These are phyloP conservation scores for Lactifluus volemus DNA, from an alignment of 768 basidiomycete species.

Conservation along the genomic window DNA sequence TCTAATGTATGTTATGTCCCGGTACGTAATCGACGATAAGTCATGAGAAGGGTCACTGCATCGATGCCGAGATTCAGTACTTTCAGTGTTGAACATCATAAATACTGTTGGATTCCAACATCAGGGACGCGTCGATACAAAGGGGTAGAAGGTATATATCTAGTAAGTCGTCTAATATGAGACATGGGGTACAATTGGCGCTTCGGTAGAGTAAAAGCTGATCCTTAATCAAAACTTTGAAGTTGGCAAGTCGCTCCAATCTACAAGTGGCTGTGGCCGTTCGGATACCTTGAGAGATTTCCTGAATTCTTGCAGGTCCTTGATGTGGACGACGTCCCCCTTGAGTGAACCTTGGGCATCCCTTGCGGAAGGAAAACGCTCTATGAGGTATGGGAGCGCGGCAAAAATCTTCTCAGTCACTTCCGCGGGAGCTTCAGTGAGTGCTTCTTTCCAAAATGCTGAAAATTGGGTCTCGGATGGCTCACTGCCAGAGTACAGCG, in stretches of 20 bases:
- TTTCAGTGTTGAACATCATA: background rate
- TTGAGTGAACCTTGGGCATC: slow-evolving; percentile 40
- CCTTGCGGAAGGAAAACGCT: slow-evolving; percentile 46
- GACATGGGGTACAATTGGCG: background rate
- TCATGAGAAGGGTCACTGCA: background rate
- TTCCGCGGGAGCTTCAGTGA: slow-evolving; percentile 30
- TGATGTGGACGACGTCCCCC: slow-evolving; percentile 48
- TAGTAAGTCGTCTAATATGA: background rate
- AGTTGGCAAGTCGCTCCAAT: slow-evolving; percentile 65
- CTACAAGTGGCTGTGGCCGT: slow-evolving; percentile 56
- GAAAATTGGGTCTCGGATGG: slow-evolving; percentile 53
- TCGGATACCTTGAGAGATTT: slow-evolving; percentile 43
- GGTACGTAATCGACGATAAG: slow-evolving; percentile 5
- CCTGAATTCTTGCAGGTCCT: slow-evolving; percentile 62
- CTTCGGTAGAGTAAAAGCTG: background rate
- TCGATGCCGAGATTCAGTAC: background rate
- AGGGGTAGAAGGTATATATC: background rate
- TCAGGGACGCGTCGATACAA: background rate
- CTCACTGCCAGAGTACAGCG: slow-evolving; percentile 40
- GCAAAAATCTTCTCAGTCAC: slow-evolving; percentile 40
- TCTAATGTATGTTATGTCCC: background rate
- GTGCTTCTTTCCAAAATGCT: slow-evolving; percentile 47
- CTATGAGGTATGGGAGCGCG: slow-evolving; percentile 48
- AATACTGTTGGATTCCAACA: background rate
- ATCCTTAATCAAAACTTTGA: slow-evolving; percentile 39